phyloP scores from a whole-genome alignment of 345 rosid genomes.

The Lumnitzera littorea region DNA sequence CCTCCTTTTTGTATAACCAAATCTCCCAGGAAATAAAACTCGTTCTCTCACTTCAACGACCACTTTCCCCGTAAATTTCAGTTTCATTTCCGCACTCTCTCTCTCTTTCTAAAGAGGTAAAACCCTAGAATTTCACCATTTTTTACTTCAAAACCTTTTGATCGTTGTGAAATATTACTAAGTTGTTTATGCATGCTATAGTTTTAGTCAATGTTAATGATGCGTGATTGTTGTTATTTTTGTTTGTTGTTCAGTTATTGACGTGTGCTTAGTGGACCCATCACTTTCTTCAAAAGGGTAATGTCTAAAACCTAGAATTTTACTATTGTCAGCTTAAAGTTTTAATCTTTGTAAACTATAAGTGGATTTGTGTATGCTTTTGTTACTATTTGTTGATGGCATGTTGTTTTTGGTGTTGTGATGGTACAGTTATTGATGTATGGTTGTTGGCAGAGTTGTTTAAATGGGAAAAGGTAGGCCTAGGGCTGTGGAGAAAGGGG shows the following conservation, averaged over 20 bases:
- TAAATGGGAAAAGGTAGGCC: constrained; percentile 88
- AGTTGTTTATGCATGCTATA: too few relatives aligned
- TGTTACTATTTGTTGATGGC: neutral
- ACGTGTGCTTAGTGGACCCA: neutral
- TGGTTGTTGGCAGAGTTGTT: constrained; percentile 15
- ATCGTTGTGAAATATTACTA: too few relatives aligned
- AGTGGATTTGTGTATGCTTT: neutral
- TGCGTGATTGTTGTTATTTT: too few relatives aligned
- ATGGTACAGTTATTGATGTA: constrained; percentile 8
- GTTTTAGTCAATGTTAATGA: too few relatives aligned
- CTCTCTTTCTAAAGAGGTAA: constrained; percentile 26
- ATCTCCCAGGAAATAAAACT: constrained; percentile 19
- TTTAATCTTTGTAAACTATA: neutral
- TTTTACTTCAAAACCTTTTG: too few relatives aligned
- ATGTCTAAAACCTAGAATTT: constrained; percentile 47
- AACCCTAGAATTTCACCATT: constrained; percentile 41
- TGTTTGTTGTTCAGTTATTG: too few relatives aligned
- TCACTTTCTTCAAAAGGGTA: constrained; percentile 26
- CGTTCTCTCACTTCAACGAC: constrained; percentile 4
- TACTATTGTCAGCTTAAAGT: neutral
- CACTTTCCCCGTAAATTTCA: neutral
- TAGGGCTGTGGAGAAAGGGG: constrained; percentile 71
- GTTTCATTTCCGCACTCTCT: neutral
- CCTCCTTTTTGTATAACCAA: constrained; percentile 5
- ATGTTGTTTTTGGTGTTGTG: constrained; percentile 14